phyloP scores from a whole-genome alignment of 2,329 filamentous ascomycete species.

The Phyllosticta capitalensis region DNA sequence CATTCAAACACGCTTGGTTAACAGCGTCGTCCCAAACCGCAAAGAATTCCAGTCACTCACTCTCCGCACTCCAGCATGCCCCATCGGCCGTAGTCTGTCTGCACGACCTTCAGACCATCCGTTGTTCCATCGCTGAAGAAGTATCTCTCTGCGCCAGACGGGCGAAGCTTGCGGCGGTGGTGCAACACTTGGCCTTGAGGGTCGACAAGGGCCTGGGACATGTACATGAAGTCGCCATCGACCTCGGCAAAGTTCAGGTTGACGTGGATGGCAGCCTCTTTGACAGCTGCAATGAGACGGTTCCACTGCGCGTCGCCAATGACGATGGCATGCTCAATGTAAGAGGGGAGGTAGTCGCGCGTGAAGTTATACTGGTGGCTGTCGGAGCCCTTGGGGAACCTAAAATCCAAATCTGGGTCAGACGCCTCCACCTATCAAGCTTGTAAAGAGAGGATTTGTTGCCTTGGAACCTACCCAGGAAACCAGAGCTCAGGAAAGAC shows the following conservation, averaged over 20 bases:
- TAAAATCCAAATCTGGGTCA: not conserved
- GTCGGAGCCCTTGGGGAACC: not conserved
- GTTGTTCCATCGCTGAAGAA: constrained; percentile 27
- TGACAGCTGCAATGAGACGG: constrained; percentile 25
- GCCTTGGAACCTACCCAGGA: constrained; percentile 26
- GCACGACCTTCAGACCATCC: constrained; percentile 14
- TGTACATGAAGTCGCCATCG: constrained; percentile 22
- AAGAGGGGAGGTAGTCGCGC: not conserved
- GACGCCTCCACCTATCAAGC: not conserved
- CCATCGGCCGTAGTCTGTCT: constrained; percentile 25
- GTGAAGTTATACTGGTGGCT: not conserved
- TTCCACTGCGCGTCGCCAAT: constrained; percentile 28
- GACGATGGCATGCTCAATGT: constrained; percentile 3
- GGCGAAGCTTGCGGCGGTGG: constrained; percentile 28
- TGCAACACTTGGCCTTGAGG: constrained; percentile 23
- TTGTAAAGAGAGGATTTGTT: not conserved
- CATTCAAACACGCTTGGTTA: no score
- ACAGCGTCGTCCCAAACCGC: not conserved
- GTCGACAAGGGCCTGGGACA: constrained; percentile 26
- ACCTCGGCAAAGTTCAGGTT: constrained; percentile 25
- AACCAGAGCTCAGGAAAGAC: constrained; percentile 30
- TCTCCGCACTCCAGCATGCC: constrained; percentile 26
- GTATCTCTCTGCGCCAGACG: constrained; percentile 25
- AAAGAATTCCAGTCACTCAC: not conserved
- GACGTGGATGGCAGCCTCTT: constrained; percentile 19